These are phyloP conservation scores for Fonsecaea multimorphosa DNA, from an alignment of 2,329 filamentous ascomycete species.

Conservation along the genomic window DNA sequence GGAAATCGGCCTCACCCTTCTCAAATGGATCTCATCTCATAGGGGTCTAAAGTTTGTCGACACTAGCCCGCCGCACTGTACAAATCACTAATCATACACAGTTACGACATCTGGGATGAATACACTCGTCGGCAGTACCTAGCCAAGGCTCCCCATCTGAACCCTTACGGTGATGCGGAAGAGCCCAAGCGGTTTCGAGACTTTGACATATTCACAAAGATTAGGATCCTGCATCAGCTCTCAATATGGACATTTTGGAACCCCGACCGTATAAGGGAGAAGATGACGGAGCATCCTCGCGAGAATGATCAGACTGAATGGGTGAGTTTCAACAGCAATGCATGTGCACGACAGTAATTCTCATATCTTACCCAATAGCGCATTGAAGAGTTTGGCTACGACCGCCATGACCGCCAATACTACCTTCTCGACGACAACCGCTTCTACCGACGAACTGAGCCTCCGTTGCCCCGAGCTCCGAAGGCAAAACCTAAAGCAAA, in stretches of 20 bases:
- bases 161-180: conserved; percentile 84
- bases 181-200: conserved; percentile 74
- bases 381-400: conserved; percentile 70
- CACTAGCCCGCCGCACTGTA: conserved; percentile 9
- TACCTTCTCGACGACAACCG: conserved; percentile 93
- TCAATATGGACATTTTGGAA: conserved; percentile 89
- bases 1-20: conserved; percentile 81
- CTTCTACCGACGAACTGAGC: conserved; percentile 85
- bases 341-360: background rate
- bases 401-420: conserved; percentile 83
- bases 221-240: conserved; percentile 80
- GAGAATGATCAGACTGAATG: conserved; percentile 82
- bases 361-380: conserved; percentile 47
- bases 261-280: conserved; percentile 82
- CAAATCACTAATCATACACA: conserved; percentile 49
- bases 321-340: conserved; percentile 61
- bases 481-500: conserved; percentile 69
- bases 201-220: conserved; percentile 82
- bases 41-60: conserved; percentile 81
- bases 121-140: conserved; percentile 88
- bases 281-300: conserved; percentile 76
- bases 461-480: conserved; percentile 62
- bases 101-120: conserved; percentile 87
- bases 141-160: conserved; percentile 76
- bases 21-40: conserved; percentile 94